phyloP scores from a whole-genome alignment of 352 stramenopile genomes.

The Globisporangium barbulae region DNA sequence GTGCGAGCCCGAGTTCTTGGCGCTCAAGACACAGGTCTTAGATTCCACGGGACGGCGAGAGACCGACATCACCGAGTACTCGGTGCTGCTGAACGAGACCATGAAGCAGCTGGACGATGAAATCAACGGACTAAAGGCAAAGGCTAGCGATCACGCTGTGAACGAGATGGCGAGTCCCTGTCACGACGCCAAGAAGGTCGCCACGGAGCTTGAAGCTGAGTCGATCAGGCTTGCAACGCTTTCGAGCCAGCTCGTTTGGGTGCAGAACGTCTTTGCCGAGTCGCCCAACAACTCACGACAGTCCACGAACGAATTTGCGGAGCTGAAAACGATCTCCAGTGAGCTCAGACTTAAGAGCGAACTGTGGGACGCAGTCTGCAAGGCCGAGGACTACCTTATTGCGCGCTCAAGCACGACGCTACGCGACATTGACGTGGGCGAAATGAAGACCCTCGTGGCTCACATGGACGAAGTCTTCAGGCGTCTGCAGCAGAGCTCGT shows the following conservation, averaged over 20 bases:
- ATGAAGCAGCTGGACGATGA: slow-evolving; percentile 13
- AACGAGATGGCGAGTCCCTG: slow-evolving; percentile 30
- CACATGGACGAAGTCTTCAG: slow-evolving; percentile 24
- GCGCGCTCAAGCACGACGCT: slow-evolving; percentile 35
- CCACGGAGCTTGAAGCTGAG: slow-evolving; percentile 26
- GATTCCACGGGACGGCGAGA: slow-evolving; percentile 29
- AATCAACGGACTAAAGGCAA: slow-evolving; percentile 26
- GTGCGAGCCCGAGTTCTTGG: slow-evolving; percentile 44
- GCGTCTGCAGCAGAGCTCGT: slow-evolving; percentile 17
- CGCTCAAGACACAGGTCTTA: slow-evolving; percentile 29
- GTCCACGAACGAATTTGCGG: slow-evolving; percentile 31
- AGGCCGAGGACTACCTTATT: slow-evolving; percentile 41
- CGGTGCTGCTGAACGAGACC: slow-evolving; percentile 18
- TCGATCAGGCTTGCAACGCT: slow-evolving; percentile 24
- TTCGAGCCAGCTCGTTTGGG: slow-evolving; percentile 27
- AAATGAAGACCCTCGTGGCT: slow-evolving; percentile 28
- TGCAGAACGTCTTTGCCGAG: slow-evolving; percentile 42
- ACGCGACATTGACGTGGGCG: slow-evolving; percentile 35
- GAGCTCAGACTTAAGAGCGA: slow-evolving; percentile 58
- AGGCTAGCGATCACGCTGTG: slow-evolving; percentile 29
- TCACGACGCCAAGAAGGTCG: slow-evolving; percentile 26
- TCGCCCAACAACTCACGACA: slow-evolving; percentile 26
- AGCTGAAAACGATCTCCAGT: slow-evolving; percentile 29
- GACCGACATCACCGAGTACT: slow-evolving; percentile 30
- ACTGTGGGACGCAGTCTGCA: slow-evolving; percentile 54